Conservation (phyloP, 2,329 filamentous ascomycete genomes). For the Conoideocrella luteorostrata region DNA sequence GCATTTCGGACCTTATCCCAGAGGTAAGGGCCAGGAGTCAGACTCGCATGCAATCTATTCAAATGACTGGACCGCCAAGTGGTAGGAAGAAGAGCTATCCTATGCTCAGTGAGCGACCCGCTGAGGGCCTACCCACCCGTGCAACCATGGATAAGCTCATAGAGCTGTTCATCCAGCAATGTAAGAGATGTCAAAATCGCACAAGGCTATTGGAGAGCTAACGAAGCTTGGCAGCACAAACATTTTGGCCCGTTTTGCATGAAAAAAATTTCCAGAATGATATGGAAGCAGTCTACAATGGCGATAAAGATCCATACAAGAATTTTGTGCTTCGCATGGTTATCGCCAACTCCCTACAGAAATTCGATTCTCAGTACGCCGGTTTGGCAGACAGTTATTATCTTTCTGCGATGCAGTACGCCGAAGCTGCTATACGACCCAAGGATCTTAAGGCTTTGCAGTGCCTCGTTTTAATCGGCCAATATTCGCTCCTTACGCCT, state of each 20-base stretch:
- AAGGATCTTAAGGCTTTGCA: slow-evolving; percentile 89
- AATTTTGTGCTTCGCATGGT: slow-evolving; percentile 89
- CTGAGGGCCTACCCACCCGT: slow-evolving; percentile 66
- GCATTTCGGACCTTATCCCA: slow-evolving; percentile 86
- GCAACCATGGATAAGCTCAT: slow-evolving; percentile 71
- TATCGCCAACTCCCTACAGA: slow-evolving; percentile 90
- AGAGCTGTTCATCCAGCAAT: slow-evolving; percentile 79
- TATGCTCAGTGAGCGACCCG: slow-evolving; percentile 79
- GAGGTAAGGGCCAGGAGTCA: slow-evolving; percentile 56
- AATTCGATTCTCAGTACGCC: slow-evolving; percentile 82
- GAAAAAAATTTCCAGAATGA: slow-evolving; percentile 72
- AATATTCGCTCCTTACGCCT: slow-evolving; percentile 88
- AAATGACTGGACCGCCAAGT: slow-evolving; percentile 42
- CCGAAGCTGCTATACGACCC: slow-evolving; percentile 76
- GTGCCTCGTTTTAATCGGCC: slow-evolving; percentile 78
- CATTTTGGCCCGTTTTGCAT: slow-evolving; percentile 81
- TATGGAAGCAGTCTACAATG: slow-evolving; percentile 73
- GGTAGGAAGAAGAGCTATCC: slow-evolving; percentile 80
- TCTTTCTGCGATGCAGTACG: slow-evolving; percentile 75
- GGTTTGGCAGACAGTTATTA: slow-evolving; percentile 94
- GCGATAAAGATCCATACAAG: slow-evolving; percentile 70
- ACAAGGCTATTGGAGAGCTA: too few relatives aligned
- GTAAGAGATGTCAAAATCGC: slow-evolving; percentile 41
- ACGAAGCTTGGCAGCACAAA: slow-evolving; percentile 59
- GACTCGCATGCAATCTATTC: slow-evolving; percentile 52